phyloP scores from a whole-genome alignment of 1,284 basidiomycete genomes.

The Fomitiporia mediterranea region DNA sequence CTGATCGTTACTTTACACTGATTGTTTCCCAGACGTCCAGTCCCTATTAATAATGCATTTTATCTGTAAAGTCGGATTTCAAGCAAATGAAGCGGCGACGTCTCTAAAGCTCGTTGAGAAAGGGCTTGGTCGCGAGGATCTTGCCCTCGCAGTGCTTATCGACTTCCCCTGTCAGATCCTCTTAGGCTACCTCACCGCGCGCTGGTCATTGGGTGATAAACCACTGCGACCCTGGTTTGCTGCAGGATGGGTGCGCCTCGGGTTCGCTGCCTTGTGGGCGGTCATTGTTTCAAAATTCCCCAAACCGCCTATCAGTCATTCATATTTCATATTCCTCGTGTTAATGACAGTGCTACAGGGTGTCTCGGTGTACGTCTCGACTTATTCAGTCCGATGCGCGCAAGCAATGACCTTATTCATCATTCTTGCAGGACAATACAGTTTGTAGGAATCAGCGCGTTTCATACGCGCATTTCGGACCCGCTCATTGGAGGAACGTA shows the following conservation, averaged over 20 bases:
- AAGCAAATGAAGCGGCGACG: constrained; percentile 91
- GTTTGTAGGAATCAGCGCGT: constrained; percentile 97
- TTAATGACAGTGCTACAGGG: constrained; percentile 81
- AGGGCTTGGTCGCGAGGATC: constrained; percentile 91
- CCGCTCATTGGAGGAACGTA: constrained; percentile 97
- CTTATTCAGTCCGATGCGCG: not conserved
- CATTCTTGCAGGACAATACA: constrained; percentile 75
- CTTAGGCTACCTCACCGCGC: constrained; percentile 94
- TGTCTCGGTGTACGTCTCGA: constrained; percentile 69
- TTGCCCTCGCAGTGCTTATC: constrained; percentile 91
- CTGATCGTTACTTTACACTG: not conserved
- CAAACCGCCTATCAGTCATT: constrained; percentile 61
- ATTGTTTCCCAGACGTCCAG: constrained; percentile 73
- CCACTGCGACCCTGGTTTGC: constrained; percentile 85
- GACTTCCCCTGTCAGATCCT: constrained; percentile 98
- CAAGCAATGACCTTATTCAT: constrained; percentile 1
- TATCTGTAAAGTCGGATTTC: constrained; percentile 94
- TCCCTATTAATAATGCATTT: constrained; percentile 84
- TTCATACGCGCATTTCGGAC: constrained; percentile 96
- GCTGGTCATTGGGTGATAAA: constrained; percentile 78
- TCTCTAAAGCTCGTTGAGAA: constrained; percentile 96
- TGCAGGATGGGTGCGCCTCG: constrained; percentile 87
- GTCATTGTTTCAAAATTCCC: constrained; percentile 87
- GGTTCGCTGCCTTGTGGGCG: constrained; percentile 71
- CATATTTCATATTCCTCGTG: constrained; percentile 81